These are phyloP conservation scores for Ceratocystis colombiana DNA, from an alignment of 2,329 filamentous ascomycete genomes.

Conservation along the genomic window DNA sequence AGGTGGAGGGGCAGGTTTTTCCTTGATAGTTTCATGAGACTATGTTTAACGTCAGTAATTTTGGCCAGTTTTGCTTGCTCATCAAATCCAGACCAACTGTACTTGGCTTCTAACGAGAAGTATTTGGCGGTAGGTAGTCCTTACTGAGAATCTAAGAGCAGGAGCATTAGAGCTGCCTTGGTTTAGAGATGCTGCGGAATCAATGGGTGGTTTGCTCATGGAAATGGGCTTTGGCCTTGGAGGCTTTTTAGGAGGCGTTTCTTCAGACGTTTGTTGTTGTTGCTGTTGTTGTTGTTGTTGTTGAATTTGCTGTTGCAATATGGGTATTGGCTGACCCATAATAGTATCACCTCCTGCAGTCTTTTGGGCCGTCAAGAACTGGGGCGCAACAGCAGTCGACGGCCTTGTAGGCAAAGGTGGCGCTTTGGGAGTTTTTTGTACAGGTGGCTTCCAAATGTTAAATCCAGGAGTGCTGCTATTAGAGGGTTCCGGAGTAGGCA, in stretches of 20 bases:
- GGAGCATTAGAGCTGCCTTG: neutral
- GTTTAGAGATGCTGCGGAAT: neutral
- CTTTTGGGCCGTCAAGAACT: slow-evolving; percentile 25
- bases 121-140: neutral
- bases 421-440: slow-evolving; percentile 35
- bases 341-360: slow-evolving; percentile 18
- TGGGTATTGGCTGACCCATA: slow-evolving; percentile 25
- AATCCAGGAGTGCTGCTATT: slow-evolving; percentile 28
- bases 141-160: neutral
- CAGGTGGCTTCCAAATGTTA: slow-evolving; percentile 33
- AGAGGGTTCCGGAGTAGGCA: neutral
- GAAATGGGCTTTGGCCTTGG: slow-evolving; percentile 16
- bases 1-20: slow-evolving; percentile 22
- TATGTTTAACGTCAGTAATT: neutral
- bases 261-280: neutral
- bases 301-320: slow-evolving; percentile 25
- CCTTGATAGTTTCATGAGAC: slow-evolving; percentile 9
- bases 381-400: slow-evolving; percentile 26
- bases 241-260: slow-evolving; percentile 16
- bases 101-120: neutral
- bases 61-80: neutral
- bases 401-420: slow-evolving; percentile 29
- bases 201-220: neutral
- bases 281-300: neutral
- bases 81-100: neutral